Evolutionary conservation across 2,329 filamentous ascomycete species (phyloP).

Genomic region (Orbilia oligospora): DNA sequence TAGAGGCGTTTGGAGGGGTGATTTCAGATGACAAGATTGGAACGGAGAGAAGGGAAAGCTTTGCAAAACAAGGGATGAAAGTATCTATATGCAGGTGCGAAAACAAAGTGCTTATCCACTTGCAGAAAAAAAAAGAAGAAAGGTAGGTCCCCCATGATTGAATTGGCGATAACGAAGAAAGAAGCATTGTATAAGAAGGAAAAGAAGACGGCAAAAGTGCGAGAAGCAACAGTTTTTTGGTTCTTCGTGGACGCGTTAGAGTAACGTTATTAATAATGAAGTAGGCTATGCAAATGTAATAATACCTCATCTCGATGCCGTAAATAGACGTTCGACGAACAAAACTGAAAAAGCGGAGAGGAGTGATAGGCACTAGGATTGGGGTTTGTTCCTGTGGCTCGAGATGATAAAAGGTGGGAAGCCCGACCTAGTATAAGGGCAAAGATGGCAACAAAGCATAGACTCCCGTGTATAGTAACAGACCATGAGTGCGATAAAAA

Average conservation of each 20-base stretch:
- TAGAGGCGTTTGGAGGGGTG: neutral
- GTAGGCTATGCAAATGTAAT: slow-evolving; percentile 27
- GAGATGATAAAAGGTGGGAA: slow-evolving; percentile 13
- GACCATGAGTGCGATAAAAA: slow-evolving; percentile 41
- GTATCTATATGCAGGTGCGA: slow-evolving; percentile 24
- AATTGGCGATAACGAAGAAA: slow-evolving; percentile 5
- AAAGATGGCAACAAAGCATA: slow-evolving; percentile 37
- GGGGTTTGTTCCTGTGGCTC: slow-evolving; percentile 1
- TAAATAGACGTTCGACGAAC: slow-evolving; percentile 21
- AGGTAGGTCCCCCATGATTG: slow-evolving; percentile 25
- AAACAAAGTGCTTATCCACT: slow-evolving; percentile 1
- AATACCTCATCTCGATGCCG: slow-evolving; percentile 22
- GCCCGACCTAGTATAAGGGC: neutral
- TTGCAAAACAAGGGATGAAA: slow-evolving; percentile 1
- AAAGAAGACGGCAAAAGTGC: slow-evolving; percentile 28
- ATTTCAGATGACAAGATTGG: neutral
- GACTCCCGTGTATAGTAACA: slow-evolving; percentile 54
- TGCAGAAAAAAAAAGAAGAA: slow-evolving; percentile 3
- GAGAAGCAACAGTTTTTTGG: slow-evolving; percentile 11
- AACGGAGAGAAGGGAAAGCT: neutral
- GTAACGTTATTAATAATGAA: slow-evolving; percentile 32
- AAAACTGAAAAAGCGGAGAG: slow-evolving; percentile 11
- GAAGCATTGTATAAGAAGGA: slow-evolving; percentile 31
- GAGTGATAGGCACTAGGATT: neutral
- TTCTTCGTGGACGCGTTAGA: slow-evolving; percentile 24